phyloP scores from a whole-genome alignment of 148 eudicot genomes.

The Diospyros lotus region DNA sequence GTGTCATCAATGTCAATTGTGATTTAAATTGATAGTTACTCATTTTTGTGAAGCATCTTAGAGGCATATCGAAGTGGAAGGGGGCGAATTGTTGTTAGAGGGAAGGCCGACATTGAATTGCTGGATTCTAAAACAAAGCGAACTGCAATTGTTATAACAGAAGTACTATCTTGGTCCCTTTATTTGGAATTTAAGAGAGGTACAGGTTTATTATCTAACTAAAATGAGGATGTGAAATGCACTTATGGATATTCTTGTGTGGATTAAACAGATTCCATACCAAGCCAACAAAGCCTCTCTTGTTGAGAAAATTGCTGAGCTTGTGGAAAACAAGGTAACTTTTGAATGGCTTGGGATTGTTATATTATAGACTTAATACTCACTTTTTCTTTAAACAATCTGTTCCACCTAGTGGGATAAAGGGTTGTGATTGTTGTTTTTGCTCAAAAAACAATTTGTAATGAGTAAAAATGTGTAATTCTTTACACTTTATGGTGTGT shows the following conservation, averaged over 20 bases:
- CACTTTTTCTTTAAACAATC: too few relatives aligned
- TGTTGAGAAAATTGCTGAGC: slow-evolving; percentile 89
- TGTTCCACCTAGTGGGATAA: too few relatives aligned
- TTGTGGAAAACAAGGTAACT: slow-evolving; percentile 83
- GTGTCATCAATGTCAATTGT: not conserved
- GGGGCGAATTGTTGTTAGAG: slow-evolving; percentile 87
- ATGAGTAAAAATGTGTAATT: not conserved
- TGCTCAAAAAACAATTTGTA: not conserved
- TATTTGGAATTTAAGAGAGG: not conserved
- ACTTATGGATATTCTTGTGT: slow-evolving; percentile 13
- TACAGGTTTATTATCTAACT: not conserved
- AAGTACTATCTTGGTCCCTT: slow-evolving; percentile 39
- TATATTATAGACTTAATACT: too few relatives aligned
- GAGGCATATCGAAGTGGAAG: slow-evolving; percentile 91
- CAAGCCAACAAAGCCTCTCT: slow-evolving; percentile 96
- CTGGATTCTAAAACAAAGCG: slow-evolving; percentile 80
- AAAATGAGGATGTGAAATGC: not conserved
- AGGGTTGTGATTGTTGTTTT: too few relatives aligned
- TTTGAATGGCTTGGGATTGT: not conserved
- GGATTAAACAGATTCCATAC: slow-evolving; percentile 77
- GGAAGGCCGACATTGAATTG: slow-evolving; percentile 79
- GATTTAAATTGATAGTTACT: slow-evolving; percentile 13
- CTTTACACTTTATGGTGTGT: not conserved
- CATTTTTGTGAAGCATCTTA: slow-evolving; percentile 51
- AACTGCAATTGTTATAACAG: slow-evolving; percentile 76